Percentiles rank a stretch among this genome's conserved stretches.
Conservation (phyloP, 1,284 basidiomycete species). For the Papiliotrema terrestris region DNA sequence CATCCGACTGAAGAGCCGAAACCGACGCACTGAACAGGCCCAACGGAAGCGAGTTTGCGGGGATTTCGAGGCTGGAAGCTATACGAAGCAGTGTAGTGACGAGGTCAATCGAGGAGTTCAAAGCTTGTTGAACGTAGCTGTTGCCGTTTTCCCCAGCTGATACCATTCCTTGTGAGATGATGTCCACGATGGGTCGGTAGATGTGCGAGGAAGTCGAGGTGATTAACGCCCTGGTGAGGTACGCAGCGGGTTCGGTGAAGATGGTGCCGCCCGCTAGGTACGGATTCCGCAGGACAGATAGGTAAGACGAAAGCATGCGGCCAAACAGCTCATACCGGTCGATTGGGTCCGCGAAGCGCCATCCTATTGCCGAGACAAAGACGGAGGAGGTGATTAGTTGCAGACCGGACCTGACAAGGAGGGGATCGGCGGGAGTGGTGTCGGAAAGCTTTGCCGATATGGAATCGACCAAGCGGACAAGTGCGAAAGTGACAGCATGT, state of each 20-base stretch:
- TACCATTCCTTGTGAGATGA: slow-evolving; percentile 29
- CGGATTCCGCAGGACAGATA: slow-evolving; percentile 31
- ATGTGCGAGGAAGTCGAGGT: slow-evolving; percentile 31
- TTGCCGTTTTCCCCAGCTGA: slow-evolving; percentile 25
- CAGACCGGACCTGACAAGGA: slow-evolving; percentile 32
- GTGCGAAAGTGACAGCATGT: slow-evolving; percentile 30
- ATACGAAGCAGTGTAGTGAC: slow-evolving; percentile 24
- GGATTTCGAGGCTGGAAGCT: slow-evolving; percentile 14
- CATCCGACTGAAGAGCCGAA: slow-evolving; percentile 15
- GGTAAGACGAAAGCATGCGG: slow-evolving; percentile 26
- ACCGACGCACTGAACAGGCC: slow-evolving; percentile 32
- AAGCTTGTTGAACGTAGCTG: slow-evolving; percentile 22
- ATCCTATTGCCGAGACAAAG: slow-evolving; percentile 37
- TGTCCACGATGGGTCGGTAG: slow-evolving; percentile 39
- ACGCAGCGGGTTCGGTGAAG: slow-evolving; percentile 24
- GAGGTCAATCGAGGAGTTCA: not conserved
- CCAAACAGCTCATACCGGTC: slow-evolving; percentile 33
- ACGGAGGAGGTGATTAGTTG: slow-evolving; percentile 32
- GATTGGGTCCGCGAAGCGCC: slow-evolving; percentile 35
- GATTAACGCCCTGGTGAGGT: slow-evolving; percentile 36
- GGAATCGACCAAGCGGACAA: slow-evolving; percentile 34
- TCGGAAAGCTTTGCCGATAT: slow-evolving; percentile 15
- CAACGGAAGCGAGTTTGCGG: slow-evolving; percentile 8
- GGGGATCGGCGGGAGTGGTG: slow-evolving; percentile 14
- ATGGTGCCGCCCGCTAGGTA: slow-evolving; percentile 12